These are phyloP conservation scores for Xylaria curta DNA, from an alignment of 495 filamentous ascomycete genomes.

Conservation along the genomic window DNA sequence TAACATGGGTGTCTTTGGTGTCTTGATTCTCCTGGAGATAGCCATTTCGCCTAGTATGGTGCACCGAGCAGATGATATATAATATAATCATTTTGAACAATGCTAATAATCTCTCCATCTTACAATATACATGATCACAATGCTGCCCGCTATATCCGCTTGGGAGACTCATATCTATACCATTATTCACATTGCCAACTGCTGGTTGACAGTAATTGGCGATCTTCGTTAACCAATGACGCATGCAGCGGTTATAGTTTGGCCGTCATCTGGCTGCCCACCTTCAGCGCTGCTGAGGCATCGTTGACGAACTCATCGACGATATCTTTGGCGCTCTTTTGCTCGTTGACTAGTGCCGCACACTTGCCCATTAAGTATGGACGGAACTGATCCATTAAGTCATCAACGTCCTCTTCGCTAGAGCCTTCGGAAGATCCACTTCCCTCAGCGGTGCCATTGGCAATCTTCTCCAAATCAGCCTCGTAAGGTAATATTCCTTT, in stretches of 20 bases:
- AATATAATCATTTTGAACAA: background rate
- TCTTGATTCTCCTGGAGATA: background rate
- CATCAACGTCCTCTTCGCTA: constrained; percentile 59
- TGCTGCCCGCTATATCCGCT: constrained; percentile 9
- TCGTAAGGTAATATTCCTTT: constrained; percentile 94
- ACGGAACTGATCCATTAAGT: constrained; percentile 87
- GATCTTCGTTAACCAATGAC: background rate
- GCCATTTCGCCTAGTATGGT: background rate
- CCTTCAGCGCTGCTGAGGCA: constrained; percentile 71
- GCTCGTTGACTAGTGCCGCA: constrained; percentile 89
- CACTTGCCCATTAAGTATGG: constrained; percentile 98
- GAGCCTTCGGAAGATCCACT: constrained; percentile 78
- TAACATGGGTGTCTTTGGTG: background rate
- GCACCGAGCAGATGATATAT: background rate
- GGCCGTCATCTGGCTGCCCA: constrained; percentile 67
- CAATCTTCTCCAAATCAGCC: constrained; percentile 86
- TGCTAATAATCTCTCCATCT: background rate
- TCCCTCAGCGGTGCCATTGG: constrained; percentile 56
- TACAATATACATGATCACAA: constrained; percentile 13
- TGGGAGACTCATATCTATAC: background rate
- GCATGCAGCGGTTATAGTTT: constrained; percentile 60
- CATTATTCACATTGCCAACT: background rate
- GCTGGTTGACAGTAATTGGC: constrained; percentile 8
- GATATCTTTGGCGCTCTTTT: constrained; percentile 89
- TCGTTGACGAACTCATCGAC: constrained; percentile 94